Percentiles rank a stretch among this genome's conserved stretches.
phyloP scores from a whole-genome alignment of 2,329 filamentous ascomycete species.

The Diaporthe australafricana region DNA sequence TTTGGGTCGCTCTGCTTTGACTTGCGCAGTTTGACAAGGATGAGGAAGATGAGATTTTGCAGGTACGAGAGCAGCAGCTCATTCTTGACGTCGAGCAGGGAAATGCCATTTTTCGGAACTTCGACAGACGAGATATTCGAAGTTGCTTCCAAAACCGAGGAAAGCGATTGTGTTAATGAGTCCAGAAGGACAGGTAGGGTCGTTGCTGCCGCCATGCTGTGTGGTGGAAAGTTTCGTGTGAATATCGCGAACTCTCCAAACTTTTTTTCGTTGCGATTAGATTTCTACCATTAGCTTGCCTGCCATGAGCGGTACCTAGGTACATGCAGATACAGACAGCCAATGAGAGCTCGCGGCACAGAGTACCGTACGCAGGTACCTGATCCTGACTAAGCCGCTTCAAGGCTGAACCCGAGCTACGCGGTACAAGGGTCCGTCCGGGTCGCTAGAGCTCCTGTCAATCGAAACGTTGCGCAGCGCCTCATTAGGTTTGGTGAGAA shows the following conservation, averaged over 20 bases:
- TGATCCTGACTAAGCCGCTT: constrained; percentile 3
- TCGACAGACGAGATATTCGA: constrained; percentile 72
- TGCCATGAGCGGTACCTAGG: background rate
- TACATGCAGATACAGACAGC: background rate
- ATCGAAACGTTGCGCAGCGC: constrained; percentile 16
- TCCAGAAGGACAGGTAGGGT: constrained; percentile 61
- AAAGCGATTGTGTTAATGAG: constrained; percentile 68
- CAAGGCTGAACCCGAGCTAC: constrained; percentile 10
- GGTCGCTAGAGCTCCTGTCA: constrained; percentile 1
- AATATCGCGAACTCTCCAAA: background rate
- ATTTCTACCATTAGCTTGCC: constrained; percentile 7
- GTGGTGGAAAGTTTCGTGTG: background rate
- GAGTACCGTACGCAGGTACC: background rate
- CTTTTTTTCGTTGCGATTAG: constrained; percentile 34
- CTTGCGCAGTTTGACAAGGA: constrained; percentile 82
- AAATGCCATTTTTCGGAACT: constrained; percentile 88
- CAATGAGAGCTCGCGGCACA: background rate
- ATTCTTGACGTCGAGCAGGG: constrained; percentile 94
- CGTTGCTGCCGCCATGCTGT: constrained; percentile 45
- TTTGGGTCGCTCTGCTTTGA: constrained; percentile 45
- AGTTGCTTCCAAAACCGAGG: constrained; percentile 74
- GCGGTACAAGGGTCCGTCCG: background rate
- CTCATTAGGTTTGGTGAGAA: background rate
- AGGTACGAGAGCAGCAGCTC: constrained; percentile 97
- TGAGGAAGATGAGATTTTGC: constrained; percentile 91